These are phyloP conservation scores for Chenopodium suecicum DNA, from an alignment of 148 eudicot genomes.

Conservation along the genomic window DNA sequence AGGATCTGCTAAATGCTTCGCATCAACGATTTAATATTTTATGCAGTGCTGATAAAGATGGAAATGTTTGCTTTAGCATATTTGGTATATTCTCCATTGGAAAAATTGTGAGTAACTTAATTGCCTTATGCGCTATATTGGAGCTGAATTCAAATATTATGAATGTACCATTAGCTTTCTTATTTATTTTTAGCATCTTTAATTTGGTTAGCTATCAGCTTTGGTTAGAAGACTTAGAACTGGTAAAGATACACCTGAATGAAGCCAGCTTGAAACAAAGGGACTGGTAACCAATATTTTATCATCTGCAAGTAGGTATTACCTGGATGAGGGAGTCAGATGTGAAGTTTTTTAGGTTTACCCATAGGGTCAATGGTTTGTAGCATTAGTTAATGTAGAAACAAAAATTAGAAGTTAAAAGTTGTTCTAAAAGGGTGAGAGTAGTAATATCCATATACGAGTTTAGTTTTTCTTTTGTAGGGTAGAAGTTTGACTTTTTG, in stretches of 20 bases:
- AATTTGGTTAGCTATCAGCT: no score
- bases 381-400: neutral
- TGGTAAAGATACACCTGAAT: neutral
- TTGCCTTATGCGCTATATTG: neutral
- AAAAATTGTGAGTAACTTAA: conserved; percentile 73
- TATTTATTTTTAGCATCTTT: neutral
- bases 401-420: neutral
- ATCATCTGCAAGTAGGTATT: neutral
- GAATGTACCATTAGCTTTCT: neutral
- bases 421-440: neutral
- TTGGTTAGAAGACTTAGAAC: no score
- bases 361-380: no score
- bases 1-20: conserved; percentile 68
- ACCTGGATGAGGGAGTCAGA: neutral
- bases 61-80: conserved; percentile 84
- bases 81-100: conserved; percentile 96
- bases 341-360: neutral
- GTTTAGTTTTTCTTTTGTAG: no score
- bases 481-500: neutral
- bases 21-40: conserved; percentile 80
- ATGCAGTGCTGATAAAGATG: conserved; percentile 88
- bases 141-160: neutral
- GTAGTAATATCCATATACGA: no score
- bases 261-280: neutral
- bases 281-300: neutral